A percentile compares a stretch with the other conserved stretches of the same genome.
Evolutionary conservation across 345 rosid genomes (phyloP).

Genomic region (Linum usitatissimum): DNA sequence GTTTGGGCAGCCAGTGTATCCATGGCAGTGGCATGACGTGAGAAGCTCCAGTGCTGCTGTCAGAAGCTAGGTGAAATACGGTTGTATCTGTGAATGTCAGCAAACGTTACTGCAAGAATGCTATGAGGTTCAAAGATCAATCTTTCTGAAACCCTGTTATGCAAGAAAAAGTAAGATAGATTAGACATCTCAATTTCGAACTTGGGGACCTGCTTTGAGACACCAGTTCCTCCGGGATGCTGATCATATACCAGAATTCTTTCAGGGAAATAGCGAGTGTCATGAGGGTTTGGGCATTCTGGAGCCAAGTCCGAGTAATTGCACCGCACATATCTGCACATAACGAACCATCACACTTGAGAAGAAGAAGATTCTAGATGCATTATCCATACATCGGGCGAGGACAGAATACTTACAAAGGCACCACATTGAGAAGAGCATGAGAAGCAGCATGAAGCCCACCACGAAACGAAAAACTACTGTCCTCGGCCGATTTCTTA

Average conservation of each 20-base stretch:
- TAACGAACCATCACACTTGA: conserved; percentile 9
- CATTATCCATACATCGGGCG: neutral
- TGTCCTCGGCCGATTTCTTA: conserved; percentile 37
- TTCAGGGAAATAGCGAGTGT: conserved; percentile 41
- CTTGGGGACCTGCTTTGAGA: conserved; percentile 53
- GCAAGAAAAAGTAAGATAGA: neutral
- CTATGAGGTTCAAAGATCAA: neutral
- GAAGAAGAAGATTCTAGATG: neutral
- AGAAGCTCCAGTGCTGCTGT: conserved; percentile 61
- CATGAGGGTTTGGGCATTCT: conserved; percentile 69
- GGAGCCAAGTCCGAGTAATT: conserved; percentile 85
- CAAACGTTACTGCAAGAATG: conserved; percentile 3
- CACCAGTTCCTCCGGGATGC: conserved; percentile 91
- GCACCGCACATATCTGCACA: conserved; percentile 58
- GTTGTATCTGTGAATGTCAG: conserved; percentile 44
- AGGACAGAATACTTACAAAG: conserved; percentile 36
- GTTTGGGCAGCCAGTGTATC: conserved; percentile 64
- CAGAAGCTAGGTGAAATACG: conserved; percentile 62
- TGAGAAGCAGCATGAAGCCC: conserved; percentile 96
- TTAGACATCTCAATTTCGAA: conserved; percentile 3
- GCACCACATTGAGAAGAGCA: conserved; percentile 74
- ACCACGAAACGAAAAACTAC: conserved; percentile 35
- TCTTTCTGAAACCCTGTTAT: neutral
- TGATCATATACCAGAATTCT: conserved; percentile 82
- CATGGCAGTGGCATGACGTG: conserved; percentile 48